Evolutionary conservation across 352 stramenopile genomes (phyloP), one percentile per base, ranked within the genome.

Genomic region (Globisporangium megalacanthum): DNA sequence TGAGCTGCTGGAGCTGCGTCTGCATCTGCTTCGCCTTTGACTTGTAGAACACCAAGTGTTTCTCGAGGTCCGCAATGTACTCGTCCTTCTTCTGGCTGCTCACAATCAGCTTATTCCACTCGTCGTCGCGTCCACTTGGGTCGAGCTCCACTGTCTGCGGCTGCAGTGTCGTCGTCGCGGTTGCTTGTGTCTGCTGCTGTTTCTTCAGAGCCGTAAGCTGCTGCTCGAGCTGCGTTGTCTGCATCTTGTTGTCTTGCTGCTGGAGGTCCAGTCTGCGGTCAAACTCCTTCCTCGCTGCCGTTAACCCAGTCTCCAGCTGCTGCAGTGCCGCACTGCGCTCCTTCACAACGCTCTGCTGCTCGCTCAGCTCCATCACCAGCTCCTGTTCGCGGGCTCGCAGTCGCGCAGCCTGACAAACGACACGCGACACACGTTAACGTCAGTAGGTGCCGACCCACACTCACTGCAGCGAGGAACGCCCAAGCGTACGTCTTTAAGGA

Each of bases 21-120:
- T 94, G 84, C 75, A 90, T 86, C 58, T 94, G 82, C 59, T 94
- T 91, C 33, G 82, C 79, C 53, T 94, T 94, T 17, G 79, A 77
- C 56, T 94, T 92, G 79, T 91, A 94, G 53, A 94, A 89, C 46
- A 92, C 79, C 6, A 94, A 35, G 62, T 94, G 82, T 57, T 91
- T 94, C 60, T 94, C 84, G 19, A 92, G 59, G 14, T 89, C 82
- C 0, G 72, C 68, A 15, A 94, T 92, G 69, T 92, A 94, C 61
- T 87, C 81, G 65, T 90, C 78, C 58, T 94, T 90, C 66, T 89
- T 88, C 60, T 89, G 76, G 36, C 64, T 78, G 19, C 69, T 76
- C 6, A 84, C 69, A 13, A 88, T 83, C 22, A 93, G 49, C 41
- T 86, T 83, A 48, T 88, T 78, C 78, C 74, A 86, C 58, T 90